A percentile compares a stretch with the other conserved stretches of the same genome.
Evolutionary conservation across 2,329 filamentous ascomycete genomes (phyloP).

Genomic region (Aspergillus sp.): DNA sequence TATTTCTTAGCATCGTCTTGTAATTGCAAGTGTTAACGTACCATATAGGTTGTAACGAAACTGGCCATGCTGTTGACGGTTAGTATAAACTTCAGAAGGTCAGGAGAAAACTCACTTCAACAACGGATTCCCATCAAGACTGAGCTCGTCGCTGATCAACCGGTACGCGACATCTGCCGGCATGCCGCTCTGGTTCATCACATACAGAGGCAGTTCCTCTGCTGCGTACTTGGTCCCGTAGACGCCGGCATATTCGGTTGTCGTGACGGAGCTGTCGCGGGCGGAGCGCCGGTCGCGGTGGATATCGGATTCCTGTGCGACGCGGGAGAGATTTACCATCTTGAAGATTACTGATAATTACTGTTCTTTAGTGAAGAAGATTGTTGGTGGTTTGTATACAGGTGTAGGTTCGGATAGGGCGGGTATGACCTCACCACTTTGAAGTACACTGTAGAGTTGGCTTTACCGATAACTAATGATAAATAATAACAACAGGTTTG

Average conservation of each 20-base stretch:
- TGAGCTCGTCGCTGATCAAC: slow-evolving; percentile 62
- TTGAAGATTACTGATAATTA: slow-evolving; percentile 8
- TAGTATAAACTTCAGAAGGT: background rate
- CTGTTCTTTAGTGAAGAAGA: no score
- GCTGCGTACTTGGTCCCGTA: slow-evolving; percentile 85
- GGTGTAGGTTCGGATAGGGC: background rate
- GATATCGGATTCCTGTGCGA: slow-evolving; percentile 30
- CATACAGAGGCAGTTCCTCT: slow-evolving; percentile 73
- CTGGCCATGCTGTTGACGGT: slow-evolving; percentile 31
- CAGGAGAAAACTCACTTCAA: slow-evolving; percentile 56
- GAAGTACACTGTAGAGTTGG: background rate
- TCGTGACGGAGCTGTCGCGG: slow-evolving; percentile 25
- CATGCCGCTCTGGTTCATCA: slow-evolving; percentile 88
- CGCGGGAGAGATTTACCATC: slow-evolving; percentile 40
- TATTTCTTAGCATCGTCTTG: background rate
- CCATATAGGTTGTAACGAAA: slow-evolving; percentile 71
- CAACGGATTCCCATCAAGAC: slow-evolving; percentile 66
- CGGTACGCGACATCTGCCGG: slow-evolving; percentile 70
- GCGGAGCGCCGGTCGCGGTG: slow-evolving; percentile 18
- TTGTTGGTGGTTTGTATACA: no score
- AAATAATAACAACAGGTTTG: background rate
- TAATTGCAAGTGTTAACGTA: background rate
- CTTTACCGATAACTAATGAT: background rate
- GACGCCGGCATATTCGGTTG: slow-evolving; percentile 58
- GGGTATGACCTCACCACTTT: slow-evolving; percentile 15